phyloP scores from a whole-genome alignment of 805 yeast species.

The Candida nonsorbophila region DNA sequence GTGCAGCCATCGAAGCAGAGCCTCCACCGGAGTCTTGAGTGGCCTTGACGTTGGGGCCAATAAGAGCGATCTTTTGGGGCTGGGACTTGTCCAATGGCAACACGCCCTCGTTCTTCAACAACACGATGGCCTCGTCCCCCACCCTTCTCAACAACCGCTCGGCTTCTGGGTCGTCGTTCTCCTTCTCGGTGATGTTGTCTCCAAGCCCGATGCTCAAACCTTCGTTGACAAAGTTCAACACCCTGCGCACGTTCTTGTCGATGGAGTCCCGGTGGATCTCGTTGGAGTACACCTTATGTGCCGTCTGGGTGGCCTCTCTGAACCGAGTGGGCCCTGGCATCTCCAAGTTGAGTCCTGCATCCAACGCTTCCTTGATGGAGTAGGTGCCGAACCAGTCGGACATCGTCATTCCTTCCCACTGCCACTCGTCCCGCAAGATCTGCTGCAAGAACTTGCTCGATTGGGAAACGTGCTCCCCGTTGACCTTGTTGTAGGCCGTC shows the following conservation, averaged over 20 bases:
- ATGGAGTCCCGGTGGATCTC: conserved; percentile 37
- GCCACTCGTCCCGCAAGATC: conserved; percentile 52
- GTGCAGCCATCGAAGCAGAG: conserved; percentile 47
- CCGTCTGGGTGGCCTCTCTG: conserved; percentile 35
- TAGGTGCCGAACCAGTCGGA: conserved; percentile 64
- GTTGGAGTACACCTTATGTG: conserved; percentile 36
- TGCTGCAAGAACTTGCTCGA: conserved; percentile 37
- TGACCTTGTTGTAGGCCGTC: conserved; percentile 61
- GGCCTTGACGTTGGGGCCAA: conserved; percentile 55
- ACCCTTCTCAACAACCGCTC: conserved; percentile 35
- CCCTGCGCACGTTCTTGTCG: conserved; percentile 44
- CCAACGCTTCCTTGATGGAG: conserved; percentile 40
- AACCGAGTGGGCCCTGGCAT: conserved; percentile 60
- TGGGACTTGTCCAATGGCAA: conserved; percentile 38
- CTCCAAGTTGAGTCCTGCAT: conserved; percentile 58
- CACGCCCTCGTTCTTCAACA: conserved; percentile 49
- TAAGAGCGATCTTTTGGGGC: conserved; percentile 36
- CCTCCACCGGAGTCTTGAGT: conserved; percentile 59
- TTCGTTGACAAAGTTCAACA: conserved; percentile 43
- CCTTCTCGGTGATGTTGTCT: conserved; percentile 24
- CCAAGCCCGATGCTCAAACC: conserved; percentile 38
- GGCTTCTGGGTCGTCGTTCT: conserved; percentile 45
- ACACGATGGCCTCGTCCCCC: conserved; percentile 50
- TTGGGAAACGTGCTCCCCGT: conserved; percentile 55
- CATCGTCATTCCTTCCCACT: conserved; percentile 51